Evolutionary conservation across 176 grass and related monocot genomes (phyloP).

Genomic region (Bromus sterilis): DNA sequence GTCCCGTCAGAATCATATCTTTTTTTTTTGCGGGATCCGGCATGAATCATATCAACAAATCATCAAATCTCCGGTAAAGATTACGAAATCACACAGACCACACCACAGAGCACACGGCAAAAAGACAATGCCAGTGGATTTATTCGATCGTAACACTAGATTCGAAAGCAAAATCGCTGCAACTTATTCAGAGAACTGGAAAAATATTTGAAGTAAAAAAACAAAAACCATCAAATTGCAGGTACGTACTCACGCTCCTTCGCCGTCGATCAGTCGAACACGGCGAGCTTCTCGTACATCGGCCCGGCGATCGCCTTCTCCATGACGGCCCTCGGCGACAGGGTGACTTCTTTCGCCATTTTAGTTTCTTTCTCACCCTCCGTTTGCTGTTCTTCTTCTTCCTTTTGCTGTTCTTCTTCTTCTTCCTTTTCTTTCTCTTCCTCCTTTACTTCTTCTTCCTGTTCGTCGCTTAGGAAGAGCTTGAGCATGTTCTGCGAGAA

Average conservation of each 20-base stretch:
- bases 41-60: neutral
- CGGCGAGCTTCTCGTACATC: conserved; percentile 47
- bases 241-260: neutral
- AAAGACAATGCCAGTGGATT: neutral
- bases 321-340: conserved; percentile 39
- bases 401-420: no score
- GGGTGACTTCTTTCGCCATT: neutral
- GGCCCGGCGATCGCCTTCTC: conserved; percentile 50
- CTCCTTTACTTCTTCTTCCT: neutral
- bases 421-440: neutral
- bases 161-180: neutral
- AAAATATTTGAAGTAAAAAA: neutral
- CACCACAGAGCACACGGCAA: neutral
- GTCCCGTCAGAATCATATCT: no score
- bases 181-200: neutral
- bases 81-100: neutral
- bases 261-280: conserved; percentile 57
- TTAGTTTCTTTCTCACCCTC: neutral
- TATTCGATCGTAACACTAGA: neutral
- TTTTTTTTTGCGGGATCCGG: neutral
- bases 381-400: no score
- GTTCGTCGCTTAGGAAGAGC: conserved; percentile 33
- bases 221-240: neutral
- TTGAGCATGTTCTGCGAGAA: conserved; percentile 82
- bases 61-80: neutral